phyloP scores from a whole-genome alignment of 2,329 filamentous ascomycete species.

The Plectosphaerella sp. region DNA sequence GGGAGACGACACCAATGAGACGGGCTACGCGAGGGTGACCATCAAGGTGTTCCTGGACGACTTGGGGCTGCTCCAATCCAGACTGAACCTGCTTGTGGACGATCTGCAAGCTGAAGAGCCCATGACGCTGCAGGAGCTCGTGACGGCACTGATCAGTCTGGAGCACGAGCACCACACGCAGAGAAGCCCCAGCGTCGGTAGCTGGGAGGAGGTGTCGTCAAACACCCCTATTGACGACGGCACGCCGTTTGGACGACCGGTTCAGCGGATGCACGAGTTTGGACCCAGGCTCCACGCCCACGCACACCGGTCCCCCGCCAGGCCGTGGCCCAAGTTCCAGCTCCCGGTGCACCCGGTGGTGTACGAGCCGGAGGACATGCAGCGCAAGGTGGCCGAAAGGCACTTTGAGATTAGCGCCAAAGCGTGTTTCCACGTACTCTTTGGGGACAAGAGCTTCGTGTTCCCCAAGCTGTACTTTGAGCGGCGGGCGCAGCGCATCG shows the following conservation, averaged over 20 bases:
- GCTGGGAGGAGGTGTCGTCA: conserved; percentile 79
- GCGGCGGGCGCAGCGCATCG: conserved; percentile 71
- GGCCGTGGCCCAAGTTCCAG: conserved; percentile 63
- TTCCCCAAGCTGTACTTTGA: conserved; percentile 91
- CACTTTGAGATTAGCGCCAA: conserved; percentile 91
- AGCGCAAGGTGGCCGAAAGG: conserved; percentile 68
- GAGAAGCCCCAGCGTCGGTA: conserved; percentile 72
- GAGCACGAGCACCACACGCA: conserved; percentile 59
- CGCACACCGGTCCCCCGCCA: conserved; percentile 12
- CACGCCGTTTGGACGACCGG: conserved; percentile 35
- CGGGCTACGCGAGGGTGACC: conserved; percentile 68
- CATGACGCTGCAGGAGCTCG: conserved; percentile 62
- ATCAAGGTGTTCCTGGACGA: conserved; percentile 94
- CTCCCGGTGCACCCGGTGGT: conserved; percentile 75
- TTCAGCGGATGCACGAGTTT: conserved; percentile 23
- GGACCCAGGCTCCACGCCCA: conserved; percentile 18
- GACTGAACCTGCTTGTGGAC: conserved; percentile 81
- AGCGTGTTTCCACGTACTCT: conserved; percentile 91
- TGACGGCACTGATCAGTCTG: conserved; percentile 70
- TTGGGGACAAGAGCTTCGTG: conserved; percentile 91
- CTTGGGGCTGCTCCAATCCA: conserved; percentile 72
- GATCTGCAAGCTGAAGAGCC: conserved; percentile 71
- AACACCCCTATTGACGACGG: conserved; percentile 57
- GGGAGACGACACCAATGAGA: conserved; percentile 56
- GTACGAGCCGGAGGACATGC: conserved; percentile 81